Evolutionary conservation across 2,329 filamentous ascomycete genomes (phyloP), one percentile per base, ranked within the genome.

Genomic region (Colletotrichum kahawae): DNA sequence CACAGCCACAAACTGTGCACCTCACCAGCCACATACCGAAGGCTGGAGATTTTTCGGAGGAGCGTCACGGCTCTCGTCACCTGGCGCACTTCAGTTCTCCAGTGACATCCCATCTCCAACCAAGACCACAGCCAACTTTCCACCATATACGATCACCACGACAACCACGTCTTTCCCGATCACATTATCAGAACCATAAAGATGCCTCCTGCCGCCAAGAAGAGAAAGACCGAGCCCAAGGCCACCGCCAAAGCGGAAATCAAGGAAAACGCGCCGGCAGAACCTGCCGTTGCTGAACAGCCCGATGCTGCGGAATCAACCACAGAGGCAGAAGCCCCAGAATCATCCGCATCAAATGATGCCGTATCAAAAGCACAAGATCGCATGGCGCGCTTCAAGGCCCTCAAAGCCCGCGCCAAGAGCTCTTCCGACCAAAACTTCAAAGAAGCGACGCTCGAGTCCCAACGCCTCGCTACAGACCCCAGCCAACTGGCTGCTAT

Each of bases 371-470:
- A 90, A 79, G 87, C 90, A 34, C 86, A 91, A 79, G 93, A 96
- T 70, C 92, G 95, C 71, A 87, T 92, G 84, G 94, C 95, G 65
- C 93, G 95, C 78, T 98, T 98, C 88, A 96, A 95, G 82, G 94
- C 95, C 5, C 92, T 98, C 18, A 93, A 97, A 85, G 94, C 94
- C 31, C 93, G 95, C 80, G 93, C 94, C 65, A 92, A 95, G 88
- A 88, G 89, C 73, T 94, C 93, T 0, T 90, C 92, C 2, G 88
- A 92, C 81, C 91, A 90, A 77, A 98, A 98, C 81, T 87, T 97
- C 77, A 94, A 95, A 82, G 96, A 96, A 83, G 95, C 95, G 9
- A 94, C 94, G 34, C 92, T 92, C 64, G 96, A 98, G 86, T 94
- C 95, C 18, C 93, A 96, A 81, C 93, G 95, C 56, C 88, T 95